These are phyloP conservation scores for Lonicera japonica DNA, from an alignment of 129 eudicot genomes.

Conservation along the genomic window DNA sequence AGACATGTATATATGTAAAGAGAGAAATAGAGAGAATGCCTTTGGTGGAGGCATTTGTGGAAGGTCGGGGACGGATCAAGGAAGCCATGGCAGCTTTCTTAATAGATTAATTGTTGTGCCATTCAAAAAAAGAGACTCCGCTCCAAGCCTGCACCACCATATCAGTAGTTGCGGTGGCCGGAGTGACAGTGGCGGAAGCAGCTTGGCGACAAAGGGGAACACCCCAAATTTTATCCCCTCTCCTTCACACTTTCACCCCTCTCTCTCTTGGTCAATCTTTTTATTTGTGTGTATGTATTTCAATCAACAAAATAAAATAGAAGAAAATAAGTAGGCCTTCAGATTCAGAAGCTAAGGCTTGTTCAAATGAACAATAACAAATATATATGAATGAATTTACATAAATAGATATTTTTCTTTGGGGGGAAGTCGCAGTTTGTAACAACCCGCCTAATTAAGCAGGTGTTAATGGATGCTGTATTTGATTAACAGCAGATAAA, in stretches of 20 bases:
- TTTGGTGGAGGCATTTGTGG: slow-evolving; percentile 45
- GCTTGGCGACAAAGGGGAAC: slow-evolving; percentile 31
- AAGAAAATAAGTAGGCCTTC: neutral
- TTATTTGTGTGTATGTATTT: neutral
- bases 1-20: too few species aligned
- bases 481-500: too few species aligned
- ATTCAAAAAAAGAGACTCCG: slow-evolving; percentile 13
- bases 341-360: slow-evolving; percentile 31
- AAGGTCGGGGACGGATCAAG: slow-evolving; percentile 44
- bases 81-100: slow-evolving; percentile 27
- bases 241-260: slow-evolving; percentile 10
- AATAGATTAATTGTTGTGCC: slow-evolving; percentile 34
- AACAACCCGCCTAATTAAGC: too few species aligned
- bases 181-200: slow-evolving; percentile 5
- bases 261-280: slow-evolving; percentile 7
- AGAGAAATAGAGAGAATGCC: too few species aligned
- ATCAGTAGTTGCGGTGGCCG: slow-evolving; percentile 21
- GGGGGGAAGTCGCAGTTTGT: too few species aligned
- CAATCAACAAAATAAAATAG: neutral
- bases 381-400: neutral
- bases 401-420: too few species aligned
- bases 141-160: slow-evolving; percentile 35
- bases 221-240: slow-evolving; percentile 17
- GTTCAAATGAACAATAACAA: neutral
- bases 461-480: too few species aligned